Evolutionary conservation across 2,329 filamentous ascomycete species (phyloP).

Genomic region (Ascochyta clinopodiicola): DNA sequence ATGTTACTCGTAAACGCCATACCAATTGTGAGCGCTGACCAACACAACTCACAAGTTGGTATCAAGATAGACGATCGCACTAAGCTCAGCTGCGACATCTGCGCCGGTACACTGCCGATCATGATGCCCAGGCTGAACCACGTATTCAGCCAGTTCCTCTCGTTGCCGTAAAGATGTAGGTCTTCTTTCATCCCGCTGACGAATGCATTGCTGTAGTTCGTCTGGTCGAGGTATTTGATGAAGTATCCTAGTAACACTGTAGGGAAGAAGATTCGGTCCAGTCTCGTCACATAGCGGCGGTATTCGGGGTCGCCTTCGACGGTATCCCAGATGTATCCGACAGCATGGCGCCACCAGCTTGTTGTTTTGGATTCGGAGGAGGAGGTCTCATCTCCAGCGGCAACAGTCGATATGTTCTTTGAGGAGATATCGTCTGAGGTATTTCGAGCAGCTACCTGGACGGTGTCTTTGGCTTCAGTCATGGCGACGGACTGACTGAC

Average conservation of each 20-base stretch:
- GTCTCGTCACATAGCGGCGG: neutral
- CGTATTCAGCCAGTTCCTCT: conserved; percentile 8
- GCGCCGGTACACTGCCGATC: neutral
- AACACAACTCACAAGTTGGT: neutral
- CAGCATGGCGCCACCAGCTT: neutral
- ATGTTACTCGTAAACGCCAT: neutral
- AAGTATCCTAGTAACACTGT: neutral
- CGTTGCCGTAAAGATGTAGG: conserved; percentile 13
- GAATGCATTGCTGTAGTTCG: conserved; percentile 1
- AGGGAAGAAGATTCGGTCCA: conserved; percentile 1
- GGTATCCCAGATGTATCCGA: neutral
- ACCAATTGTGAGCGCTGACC: neutral
- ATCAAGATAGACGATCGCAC: neutral
- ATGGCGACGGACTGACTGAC: neutral
- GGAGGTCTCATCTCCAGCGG: neutral
- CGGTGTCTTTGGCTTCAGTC: neutral
- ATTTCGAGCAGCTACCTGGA: neutral
- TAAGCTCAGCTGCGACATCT: conserved; percentile 3
- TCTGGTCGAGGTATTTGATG: conserved; percentile 1
- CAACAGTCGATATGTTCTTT: neutral
- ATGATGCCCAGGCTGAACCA: conserved; percentile 1
- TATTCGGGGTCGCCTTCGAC: neutral
- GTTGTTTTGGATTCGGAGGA: neutral
- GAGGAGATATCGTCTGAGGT: neutral
- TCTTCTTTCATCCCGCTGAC: conserved; percentile 18